These are phyloP conservation scores for Codiaeum variegatum DNA, from an alignment of 441 rosid genomes.

Conservation along the genomic window DNA sequence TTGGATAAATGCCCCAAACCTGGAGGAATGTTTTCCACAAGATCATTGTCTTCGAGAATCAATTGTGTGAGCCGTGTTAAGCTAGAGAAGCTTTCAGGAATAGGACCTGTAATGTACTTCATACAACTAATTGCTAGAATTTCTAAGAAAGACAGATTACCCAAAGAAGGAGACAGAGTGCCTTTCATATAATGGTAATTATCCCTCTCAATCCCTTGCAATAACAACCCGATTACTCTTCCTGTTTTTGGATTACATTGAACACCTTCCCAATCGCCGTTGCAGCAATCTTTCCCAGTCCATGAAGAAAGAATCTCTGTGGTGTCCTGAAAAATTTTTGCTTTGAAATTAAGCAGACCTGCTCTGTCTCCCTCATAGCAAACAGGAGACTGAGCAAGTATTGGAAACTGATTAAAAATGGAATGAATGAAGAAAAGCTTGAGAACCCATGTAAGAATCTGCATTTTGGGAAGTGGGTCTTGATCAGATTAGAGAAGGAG, in stretches of 20 bases:
- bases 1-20: slow-evolving; percentile 47
- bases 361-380: slow-evolving; percentile 68
- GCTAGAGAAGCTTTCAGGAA: slow-evolving; percentile 58
- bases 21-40: slow-evolving; percentile 64
- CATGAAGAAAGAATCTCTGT: slow-evolving; percentile 66
- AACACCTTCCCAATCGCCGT: slow-evolving; percentile 93
- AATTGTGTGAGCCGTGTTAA: slow-evolving; percentile 48
- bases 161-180: slow-evolving; percentile 67
- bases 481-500: slow-evolving; percentile 30
- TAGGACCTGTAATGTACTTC: slow-evolving; percentile 73
- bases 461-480: slow-evolving; percentile 58
- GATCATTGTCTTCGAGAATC: slow-evolving; percentile 71
- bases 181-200: slow-evolving; percentile 68
- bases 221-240: slow-evolving; percentile 53
- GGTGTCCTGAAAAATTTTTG: slow-evolving; percentile 66
- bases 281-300: slow-evolving; percentile 70
- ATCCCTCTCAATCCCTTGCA: slow-evolving; percentile 51
- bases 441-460: slow-evolving; percentile 49
- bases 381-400: slow-evolving; percentile 26
- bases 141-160: slow-evolving; percentile 51
- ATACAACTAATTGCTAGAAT: slow-evolving; percentile 57
- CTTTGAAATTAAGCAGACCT: slow-evolving; percentile 73
- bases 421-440: slow-evolving; percentile 39
- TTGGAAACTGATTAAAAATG: slow-evolving; percentile 27
- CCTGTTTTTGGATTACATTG: slow-evolving; percentile 66